Evolutionary conservation across 192 early-diverging fungal genomes (phyloP), one percentile per base, ranked within the genome.

Genomic region (Coemansia sp.): DNA sequence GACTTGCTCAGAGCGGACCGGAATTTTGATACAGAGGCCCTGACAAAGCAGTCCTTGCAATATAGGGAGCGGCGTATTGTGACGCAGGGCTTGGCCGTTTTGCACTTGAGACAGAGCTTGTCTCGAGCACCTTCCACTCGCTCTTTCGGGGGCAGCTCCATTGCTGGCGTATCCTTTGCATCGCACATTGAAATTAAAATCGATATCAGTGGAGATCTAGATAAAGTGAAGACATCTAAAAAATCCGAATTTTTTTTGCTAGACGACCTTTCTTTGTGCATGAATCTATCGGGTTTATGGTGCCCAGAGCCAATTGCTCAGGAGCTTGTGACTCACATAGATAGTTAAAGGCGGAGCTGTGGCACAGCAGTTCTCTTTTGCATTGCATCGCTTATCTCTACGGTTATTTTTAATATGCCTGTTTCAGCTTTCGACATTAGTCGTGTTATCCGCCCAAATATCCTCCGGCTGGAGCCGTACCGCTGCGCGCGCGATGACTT

Each of bases 401-500:
- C 33, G 9, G 37, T 43, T 34, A 13, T 42, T n/a, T 59, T 38
- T 42, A 34, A 36, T 4, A 77, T 77, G 70, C 66, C 75, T 0
- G 39, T 36, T 16, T 48, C 67, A 14, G 51, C 77, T 24, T 92
- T 90, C 65, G 83, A 84, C 21, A 69, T 91, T 63, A 76, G 83
- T 71, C 82, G 79, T 50, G 70, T 91, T 9, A 81, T 93, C 48
- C 89, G 93, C 14, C 93, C 92, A 31, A 95, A 95, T 65, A 95
- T 95, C 70, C 74, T 87, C 50, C 66, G 82, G 36, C 84, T 95
- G 35, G 84, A 88, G 66, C 95, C 98, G 21, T 99, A 99, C 79
- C 89, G 96, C 71, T 98, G 96, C 76, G 98, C 98, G 35, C 90
- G 98, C 62, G 98, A 99, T 73, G 98, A 99, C 82, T 99, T 94